Evolutionary conservation across 371 early-diverging fungal genomes (phyloP).

Genomic region (Chytridium lagenaria): DNA sequence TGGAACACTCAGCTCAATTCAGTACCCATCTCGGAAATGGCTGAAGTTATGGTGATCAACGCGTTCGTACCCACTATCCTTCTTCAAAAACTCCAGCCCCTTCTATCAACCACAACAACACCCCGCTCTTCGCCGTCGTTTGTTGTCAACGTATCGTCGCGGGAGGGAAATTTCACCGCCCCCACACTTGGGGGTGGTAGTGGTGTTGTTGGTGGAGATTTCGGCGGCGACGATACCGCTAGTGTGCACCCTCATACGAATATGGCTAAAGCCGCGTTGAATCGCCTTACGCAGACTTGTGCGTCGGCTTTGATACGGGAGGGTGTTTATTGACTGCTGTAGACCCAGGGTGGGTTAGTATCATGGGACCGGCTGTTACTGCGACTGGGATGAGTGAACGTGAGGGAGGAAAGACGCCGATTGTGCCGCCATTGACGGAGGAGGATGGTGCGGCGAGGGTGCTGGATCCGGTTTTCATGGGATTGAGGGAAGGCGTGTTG

Average conservation of each 20-base stretch:
- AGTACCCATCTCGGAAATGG: conserved; percentile 22
- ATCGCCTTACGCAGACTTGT: conserved; percentile 35
- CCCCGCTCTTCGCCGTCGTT: conserved; percentile 23
- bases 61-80: conserved; percentile 26
- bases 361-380: conserved; percentile 28
- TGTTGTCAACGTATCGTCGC: conserved; percentile 35
- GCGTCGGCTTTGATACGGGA: conserved; percentile 30
- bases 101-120: background rate
- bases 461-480: conserved; percentile 29
- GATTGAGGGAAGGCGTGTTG: conserved; percentile 27
- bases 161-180: conserved; percentile 35
- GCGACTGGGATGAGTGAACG: conserved; percentile 18
- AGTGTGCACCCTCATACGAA: conserved; percentile 39
- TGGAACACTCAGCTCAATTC: conserved; percentile 24
- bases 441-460: conserved; percentile 35
- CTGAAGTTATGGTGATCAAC: conserved; percentile 32
- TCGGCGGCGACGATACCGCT: conserved; percentile 18
- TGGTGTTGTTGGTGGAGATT: conserved; percentile 16
- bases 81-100: conserved; percentile 26
- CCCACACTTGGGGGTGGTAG: conserved; percentile 1
- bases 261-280: conserved; percentile 38
- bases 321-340: conserved; percentile 34
- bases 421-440: conserved; percentile 11
- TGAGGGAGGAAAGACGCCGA: background rate
- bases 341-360: conserved; percentile 37